Conservation (phyloP, 768 basidiomycete genomes). For the Lactifluus pinguis region DNA sequence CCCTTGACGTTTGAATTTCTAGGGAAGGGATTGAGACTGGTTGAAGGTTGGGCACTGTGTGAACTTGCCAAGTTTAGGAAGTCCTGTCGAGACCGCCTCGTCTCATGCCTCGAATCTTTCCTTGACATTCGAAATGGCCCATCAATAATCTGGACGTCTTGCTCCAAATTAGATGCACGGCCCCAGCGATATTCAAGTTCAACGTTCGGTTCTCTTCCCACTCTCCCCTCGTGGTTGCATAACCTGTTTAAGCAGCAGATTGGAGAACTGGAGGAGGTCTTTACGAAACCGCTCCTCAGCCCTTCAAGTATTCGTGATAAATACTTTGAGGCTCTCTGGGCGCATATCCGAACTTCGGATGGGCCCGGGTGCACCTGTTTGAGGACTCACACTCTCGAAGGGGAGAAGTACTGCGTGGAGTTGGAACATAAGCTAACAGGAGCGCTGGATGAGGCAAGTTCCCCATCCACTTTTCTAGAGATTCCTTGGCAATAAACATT, state of each 20-base stretch:
- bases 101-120: not conserved
- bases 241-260: not conserved
- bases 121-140: not conserved
- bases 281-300: not conserved
- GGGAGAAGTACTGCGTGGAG: not conserved
- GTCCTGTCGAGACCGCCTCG: not conserved
- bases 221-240: not conserved
- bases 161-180: not conserved
- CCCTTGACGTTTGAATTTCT: constrained; percentile 4
- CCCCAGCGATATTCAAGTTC: too few relatives aligned
- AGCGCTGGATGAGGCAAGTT: not conserved
- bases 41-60: not conserved
- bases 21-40: not conserved
- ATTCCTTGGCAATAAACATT: not conserved
- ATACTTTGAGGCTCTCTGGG: not conserved
- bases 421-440: not conserved
- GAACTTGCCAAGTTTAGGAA: not conserved
- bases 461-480: not conserved
- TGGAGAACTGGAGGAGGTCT: not conserved
- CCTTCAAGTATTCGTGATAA: not conserved
- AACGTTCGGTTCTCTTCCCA: too few relatives aligned
- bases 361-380: not conserved
- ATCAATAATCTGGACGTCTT: not conserved
- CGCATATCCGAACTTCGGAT: not conserved
- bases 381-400: not conserved